Conservation (phyloP, 495 filamentous ascomycete genomes). For the Cryomyces minteri region DNA sequence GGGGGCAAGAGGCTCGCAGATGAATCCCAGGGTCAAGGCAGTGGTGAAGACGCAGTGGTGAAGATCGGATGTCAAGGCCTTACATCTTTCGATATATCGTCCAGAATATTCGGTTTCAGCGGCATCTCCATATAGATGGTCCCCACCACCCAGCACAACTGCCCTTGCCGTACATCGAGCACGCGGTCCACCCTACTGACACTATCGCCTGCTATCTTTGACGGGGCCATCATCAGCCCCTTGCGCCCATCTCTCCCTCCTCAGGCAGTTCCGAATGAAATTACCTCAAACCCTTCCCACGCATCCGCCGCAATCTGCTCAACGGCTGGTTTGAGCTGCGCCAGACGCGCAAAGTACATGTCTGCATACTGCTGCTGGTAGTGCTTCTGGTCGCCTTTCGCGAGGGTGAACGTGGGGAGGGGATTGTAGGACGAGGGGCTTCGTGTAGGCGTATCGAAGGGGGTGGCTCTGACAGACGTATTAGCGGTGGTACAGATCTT, state of each 20-base stretch:
- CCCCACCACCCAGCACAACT: conserved; percentile 87
- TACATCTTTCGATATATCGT: conserved; percentile 86
- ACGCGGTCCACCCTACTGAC: conserved; percentile 66
- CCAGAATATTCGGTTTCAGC: conserved; percentile 89
- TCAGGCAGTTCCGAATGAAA: neutral
- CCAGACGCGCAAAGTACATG: conserved; percentile 87
- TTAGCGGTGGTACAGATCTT: neutral
- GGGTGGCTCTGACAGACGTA: too few relatives aligned
- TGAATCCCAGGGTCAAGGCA: too few relatives aligned
- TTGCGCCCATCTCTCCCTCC: neutral
- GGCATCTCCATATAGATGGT: conserved; percentile 97
- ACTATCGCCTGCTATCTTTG: conserved; percentile 54
- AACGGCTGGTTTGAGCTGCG: conserved; percentile 69
- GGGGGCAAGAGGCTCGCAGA: too few relatives aligned
- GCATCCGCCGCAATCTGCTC: conserved; percentile 52
- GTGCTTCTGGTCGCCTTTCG: conserved; percentile 45
- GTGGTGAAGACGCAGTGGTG: neutral
- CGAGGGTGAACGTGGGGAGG: conserved; percentile 50
- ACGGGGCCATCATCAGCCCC: neutral
- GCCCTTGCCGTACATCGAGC: conserved; percentile 85
- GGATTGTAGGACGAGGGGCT: conserved; percentile 50
- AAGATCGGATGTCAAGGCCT: neutral
- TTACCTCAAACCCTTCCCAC: conserved; percentile 56
- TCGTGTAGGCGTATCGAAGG: neutral
- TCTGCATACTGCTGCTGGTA: conserved; percentile 95